Evolutionary conservation across 768 basidiomycete genomes (phyloP).

Genomic region (Leccinum incarnatum): DNA sequence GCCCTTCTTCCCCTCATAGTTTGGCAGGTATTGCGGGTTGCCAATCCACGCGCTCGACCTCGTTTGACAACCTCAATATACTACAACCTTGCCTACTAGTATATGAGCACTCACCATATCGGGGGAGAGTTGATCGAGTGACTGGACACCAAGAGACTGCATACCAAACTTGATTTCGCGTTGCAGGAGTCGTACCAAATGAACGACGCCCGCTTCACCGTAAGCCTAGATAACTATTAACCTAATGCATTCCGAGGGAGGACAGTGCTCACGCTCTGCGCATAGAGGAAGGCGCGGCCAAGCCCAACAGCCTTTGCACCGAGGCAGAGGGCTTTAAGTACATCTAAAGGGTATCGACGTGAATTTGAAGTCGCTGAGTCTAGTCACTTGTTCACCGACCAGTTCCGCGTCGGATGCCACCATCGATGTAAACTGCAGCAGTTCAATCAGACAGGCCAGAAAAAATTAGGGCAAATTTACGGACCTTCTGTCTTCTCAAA

Average conservation of each 20-base stretch:
- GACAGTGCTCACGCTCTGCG: slow-evolving; percentile 60
- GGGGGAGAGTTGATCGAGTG: slow-evolving; percentile 62
- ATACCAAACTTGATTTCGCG: slow-evolving; percentile 78
- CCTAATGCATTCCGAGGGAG: background rate
- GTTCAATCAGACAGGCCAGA: slow-evolving; percentile 5
- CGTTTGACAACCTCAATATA: slow-evolving; percentile 2
- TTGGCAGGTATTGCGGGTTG: slow-evolving; percentile 37
- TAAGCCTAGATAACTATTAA: slow-evolving; percentile 53
- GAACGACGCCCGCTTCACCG: slow-evolving; percentile 66
- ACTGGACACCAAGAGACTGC: slow-evolving; percentile 69
- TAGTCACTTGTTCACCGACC: slow-evolving; percentile 37
- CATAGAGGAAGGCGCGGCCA: slow-evolving; percentile 84
- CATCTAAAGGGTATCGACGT: slow-evolving; percentile 45
- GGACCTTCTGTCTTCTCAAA: slow-evolving; percentile 68
- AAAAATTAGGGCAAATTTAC: slow-evolving; percentile 1
- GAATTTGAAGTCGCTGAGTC: background rate
- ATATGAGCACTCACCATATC: slow-evolving; percentile 56
- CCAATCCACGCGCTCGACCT: slow-evolving; percentile 72
- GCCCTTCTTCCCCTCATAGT: slow-evolving; percentile 17
- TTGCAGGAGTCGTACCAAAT: slow-evolving; percentile 63
- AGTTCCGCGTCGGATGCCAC: slow-evolving; percentile 71
- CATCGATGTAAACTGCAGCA: slow-evolving; percentile 78
- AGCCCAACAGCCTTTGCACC: slow-evolving; percentile 87
- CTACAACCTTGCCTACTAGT: background rate
- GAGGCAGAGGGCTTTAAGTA: slow-evolving; percentile 86